A percentile compares a stretch with the other conserved stretches of the same genome.
Conservation (phyloP, 1,139 yeast species). For the Diutina scorzettiae region DNA sequence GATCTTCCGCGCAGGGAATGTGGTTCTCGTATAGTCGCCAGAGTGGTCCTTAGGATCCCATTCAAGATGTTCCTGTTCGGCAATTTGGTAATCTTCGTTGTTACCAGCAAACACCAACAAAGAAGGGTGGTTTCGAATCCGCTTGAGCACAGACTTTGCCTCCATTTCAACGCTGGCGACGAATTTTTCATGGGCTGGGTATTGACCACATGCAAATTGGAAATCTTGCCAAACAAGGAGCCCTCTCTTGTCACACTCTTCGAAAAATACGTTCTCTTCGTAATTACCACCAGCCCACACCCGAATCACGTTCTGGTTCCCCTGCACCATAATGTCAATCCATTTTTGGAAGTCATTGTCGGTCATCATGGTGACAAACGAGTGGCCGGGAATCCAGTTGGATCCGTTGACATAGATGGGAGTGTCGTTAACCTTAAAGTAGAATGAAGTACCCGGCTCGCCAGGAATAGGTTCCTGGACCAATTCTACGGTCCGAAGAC, state of each 20-base stretch:
- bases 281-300: conserved; percentile 41
- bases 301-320: conserved; percentile 33
- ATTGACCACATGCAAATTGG: conserved; percentile 42
- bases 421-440: conserved; percentile 26
- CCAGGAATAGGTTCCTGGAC: conserved; percentile 22
- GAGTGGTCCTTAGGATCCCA: conserved; percentile 18
- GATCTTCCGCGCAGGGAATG: conserved; percentile 28
- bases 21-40: conserved; percentile 19
- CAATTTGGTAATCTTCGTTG: conserved; percentile 36
- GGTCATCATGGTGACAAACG: conserved; percentile 20
- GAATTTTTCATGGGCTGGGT: conserved; percentile 25
- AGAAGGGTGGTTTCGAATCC: conserved; percentile 26
- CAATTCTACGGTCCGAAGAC: conserved; percentile 26
- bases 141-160: conserved; percentile 20
- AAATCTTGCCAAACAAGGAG: conserved; percentile 39
- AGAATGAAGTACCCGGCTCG: conserved; percentile 23
- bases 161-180: conserved; percentile 21
- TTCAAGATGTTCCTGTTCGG: conserved; percentile 20
- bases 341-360: conserved; percentile 21
- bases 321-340: conserved; percentile 20
- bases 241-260: conserved; percentile 31
- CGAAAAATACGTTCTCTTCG: conserved; percentile 28
- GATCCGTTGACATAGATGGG: conserved; percentile 29
- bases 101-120: conserved; percentile 28
- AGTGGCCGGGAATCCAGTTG: conserved; percentile 39